Evolutionary conservation across 768 basidiomycete genomes (phyloP).

Genomic region (Suillus subluteus): DNA sequence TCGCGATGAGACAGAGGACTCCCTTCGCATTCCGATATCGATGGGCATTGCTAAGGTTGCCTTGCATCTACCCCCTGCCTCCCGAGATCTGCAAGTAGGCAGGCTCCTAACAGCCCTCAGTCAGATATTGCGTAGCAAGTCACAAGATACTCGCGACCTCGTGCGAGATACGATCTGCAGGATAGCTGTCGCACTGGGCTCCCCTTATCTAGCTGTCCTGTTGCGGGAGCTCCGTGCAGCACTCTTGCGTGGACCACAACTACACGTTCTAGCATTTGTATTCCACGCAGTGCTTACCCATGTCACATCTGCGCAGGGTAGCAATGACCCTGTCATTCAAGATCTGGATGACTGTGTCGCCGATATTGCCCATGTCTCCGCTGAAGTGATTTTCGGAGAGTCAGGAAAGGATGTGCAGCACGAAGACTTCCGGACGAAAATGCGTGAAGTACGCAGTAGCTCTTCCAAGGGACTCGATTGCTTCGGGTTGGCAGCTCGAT

Average conservation of each 20-base stretch:
- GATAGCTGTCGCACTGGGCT: constrained; percentile 74
- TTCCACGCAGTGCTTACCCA: constrained; percentile 83
- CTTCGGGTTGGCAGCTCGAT: constrained; percentile 78
- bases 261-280: constrained; percentile 88
- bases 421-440: constrained; percentile 93
- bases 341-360: constrained; percentile 77
- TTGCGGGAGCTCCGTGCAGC: constrained; percentile 85
- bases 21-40: constrained; percentile 84
- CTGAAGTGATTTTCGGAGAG: constrained; percentile 92
- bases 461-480: constrained; percentile 85
- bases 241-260: constrained; percentile 87
- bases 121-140: constrained; percentile 90
- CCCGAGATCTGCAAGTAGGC: constrained; percentile 68
- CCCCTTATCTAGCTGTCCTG: constrained; percentile 70
- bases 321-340: constrained; percentile 52
- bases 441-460: constrained; percentile 87
- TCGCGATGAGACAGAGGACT: constrained; percentile 82
- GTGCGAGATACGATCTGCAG: constrained; percentile 82
- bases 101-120: constrained; percentile 82
- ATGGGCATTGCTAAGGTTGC: constrained; percentile 88
- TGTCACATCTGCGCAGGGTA: constrained; percentile 61
- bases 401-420: constrained; percentile 87
- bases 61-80: constrained; percentile 68
- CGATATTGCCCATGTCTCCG: constrained; percentile 79
- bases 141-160: constrained; percentile 90